Evolutionary conservation across 768 basidiomycete genomes (phyloP), one percentile per base, ranked within the genome.

Genomic region (Exidia glandulosa): DNA sequence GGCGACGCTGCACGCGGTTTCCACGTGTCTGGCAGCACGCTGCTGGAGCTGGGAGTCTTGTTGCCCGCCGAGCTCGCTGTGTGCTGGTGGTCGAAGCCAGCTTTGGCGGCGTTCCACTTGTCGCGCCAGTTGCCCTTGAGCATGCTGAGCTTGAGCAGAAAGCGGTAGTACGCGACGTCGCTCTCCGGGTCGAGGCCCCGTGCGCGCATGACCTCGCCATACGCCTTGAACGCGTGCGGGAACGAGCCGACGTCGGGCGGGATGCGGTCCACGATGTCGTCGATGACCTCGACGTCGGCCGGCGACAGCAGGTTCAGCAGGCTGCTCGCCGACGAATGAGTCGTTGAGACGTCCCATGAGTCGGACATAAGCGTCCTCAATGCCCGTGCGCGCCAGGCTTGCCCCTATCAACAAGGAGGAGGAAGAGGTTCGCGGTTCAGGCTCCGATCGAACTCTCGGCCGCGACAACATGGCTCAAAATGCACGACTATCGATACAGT

Each of bases 101-200:
- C 68, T 74, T 87, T 92, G 58, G 88, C 83, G 63, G 75, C 75
- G 33, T 74, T 74, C 92, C 92, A 94, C 71, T 91, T 91, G 32
- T 83, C 86, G 32, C 77, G 81, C 90, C 91, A 94, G 67, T 81
- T 86, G 10, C 88, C 92, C 72, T 84, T 88, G 65, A 93, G 67
- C 45, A 87, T 89, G 52, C 88, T 88, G 2, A 94, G 75, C 70
- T 93, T 91, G 61, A 94, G 73, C 32, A 94, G 71, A 69, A 90
- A 88, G 23, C 84, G 83, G 69, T 93, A 94, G 67, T 87, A 89
- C 3, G 85, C 75, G 10, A 88, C 87, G 69, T 92, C 91, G 7
- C 80, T 76, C 63, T 85, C 83, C 25, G 85, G 79, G 62, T 91
- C 87, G n/a, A 92, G 72, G 2, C 86, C 86, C 2, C 84, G 79